phyloP scores from a whole-genome alignment of 805 yeast species.

The Starmerella stigmatis region DNA sequence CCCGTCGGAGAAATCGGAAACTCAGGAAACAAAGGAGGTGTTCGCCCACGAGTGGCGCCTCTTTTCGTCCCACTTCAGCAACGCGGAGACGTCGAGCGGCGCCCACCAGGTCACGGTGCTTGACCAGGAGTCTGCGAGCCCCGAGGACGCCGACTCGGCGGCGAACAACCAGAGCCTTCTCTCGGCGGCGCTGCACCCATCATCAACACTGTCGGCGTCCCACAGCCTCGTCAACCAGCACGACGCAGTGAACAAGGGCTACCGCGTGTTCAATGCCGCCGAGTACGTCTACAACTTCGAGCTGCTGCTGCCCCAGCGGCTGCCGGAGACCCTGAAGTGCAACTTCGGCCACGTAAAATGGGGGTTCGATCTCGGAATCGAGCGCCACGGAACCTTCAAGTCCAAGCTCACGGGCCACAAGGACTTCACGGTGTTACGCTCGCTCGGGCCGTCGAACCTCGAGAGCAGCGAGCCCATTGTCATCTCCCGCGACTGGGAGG shows the following conservation, averaged over 20 bases:
- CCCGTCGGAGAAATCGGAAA: conserved; percentile 71
- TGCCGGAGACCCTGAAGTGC: conserved; percentile 70
- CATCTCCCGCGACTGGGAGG: conserved; percentile 88
- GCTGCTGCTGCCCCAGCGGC: conserved; percentile 67
- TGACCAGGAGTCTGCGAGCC: conserved; percentile 16
- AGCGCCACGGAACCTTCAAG: conserved; percentile 78
- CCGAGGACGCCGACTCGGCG: not conserved
- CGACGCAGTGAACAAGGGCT: conserved; percentile 29
- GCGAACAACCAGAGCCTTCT: not conserved
- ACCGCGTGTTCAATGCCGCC: conserved; percentile 62
- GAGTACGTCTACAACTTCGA: conserved; percentile 90
- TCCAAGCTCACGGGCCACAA: conserved; percentile 54
- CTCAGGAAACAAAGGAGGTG: conserved; percentile 52
- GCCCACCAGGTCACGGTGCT: conserved; percentile 33
- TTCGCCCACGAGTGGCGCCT: conserved; percentile 88
- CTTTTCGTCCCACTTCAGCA: conserved; percentile 36
- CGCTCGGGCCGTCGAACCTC: conserved; percentile 64
- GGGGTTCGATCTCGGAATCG: conserved; percentile 55
- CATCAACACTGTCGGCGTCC: conserved; percentile 8
- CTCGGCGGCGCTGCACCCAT: conserved; percentile 8
- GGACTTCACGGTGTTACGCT: conserved; percentile 59
- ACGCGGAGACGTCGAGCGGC: conserved; percentile 36
- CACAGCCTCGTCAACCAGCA: conserved; percentile 21
- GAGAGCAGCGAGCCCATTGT: conserved; percentile 92
- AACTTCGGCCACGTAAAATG: conserved; percentile 76